phyloP scores from a whole-genome alignment of 169 alveolate species.

The Cryptosporidium bovis region DNA sequence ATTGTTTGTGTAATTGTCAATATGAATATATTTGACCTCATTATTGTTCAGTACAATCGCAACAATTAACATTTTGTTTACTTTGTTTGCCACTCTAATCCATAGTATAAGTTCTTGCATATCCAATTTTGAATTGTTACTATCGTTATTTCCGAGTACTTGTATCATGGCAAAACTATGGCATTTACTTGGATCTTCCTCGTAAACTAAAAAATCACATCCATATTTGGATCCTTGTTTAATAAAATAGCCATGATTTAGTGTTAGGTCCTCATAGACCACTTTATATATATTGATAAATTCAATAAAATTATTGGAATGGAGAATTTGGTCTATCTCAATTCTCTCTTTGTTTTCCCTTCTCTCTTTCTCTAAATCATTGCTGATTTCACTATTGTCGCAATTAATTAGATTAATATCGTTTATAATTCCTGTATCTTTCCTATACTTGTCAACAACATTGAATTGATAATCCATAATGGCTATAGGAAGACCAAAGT shows the following conservation, averaged over 20 bases:
- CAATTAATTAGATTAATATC: no score
- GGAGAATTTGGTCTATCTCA: no score
- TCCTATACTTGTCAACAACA: constrained; percentile 18
- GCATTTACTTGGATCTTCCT: constrained; percentile 31
- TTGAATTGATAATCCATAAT: constrained; percentile 44
- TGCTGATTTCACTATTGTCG: no score
- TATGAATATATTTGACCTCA: neutral
- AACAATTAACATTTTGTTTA: constrained; percentile 18
- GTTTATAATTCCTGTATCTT: neutral
- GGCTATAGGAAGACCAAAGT: constrained; percentile 60
- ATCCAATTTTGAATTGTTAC: neutral
- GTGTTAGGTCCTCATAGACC: constrained; percentile 13
- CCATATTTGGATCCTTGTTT: constrained; percentile 67
- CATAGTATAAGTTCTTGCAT: constrained; percentile 38
- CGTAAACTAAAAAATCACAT: constrained; percentile 43
- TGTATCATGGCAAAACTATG: constrained; percentile 40
- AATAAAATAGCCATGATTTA: constrained; percentile 27
- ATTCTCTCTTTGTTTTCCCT: no score
- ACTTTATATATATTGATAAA: neutral
- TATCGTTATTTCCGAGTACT: neutral
- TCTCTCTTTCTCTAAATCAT: no score
- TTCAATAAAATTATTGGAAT: neutral
- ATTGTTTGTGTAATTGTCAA: neutral
- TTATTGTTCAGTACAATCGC: constrained; percentile 1
- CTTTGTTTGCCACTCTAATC: constrained; percentile 50